Evolutionary conservation across 2,329 filamentous ascomycete genomes (phyloP).

Genomic region (Trichoderma endophyticum): DNA sequence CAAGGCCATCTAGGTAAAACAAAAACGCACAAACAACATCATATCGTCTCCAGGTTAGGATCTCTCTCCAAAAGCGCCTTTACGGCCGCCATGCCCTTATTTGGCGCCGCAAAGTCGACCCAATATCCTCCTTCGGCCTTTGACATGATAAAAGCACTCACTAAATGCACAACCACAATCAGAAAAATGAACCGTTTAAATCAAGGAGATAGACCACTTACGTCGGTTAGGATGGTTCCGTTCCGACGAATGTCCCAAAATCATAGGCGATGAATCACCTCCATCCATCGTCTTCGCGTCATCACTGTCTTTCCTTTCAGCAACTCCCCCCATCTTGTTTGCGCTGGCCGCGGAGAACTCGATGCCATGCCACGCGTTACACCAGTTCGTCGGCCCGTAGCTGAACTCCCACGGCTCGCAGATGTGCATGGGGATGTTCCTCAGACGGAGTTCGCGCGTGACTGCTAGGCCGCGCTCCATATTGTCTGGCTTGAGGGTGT

Average conservation of each 20-base stretch:
- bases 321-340: neutral
- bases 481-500: slow-evolving; percentile 25
- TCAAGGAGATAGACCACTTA: slow-evolving; percentile 6
- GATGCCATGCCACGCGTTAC: slow-evolving; percentile 21
- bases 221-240: slow-evolving; percentile 14
- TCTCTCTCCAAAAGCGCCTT: slow-evolving; percentile 19
- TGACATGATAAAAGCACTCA: slow-evolving; percentile 18
- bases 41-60: slow-evolving; percentile 20
- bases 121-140: slow-evolving; percentile 24
- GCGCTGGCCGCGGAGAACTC: slow-evolving; percentile 19
- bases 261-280: neutral
- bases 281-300: neutral
- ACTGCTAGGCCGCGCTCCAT: slow-evolving; percentile 20
- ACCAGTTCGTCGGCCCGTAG: slow-evolving; percentile 22
- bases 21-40: neutral
- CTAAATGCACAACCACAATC: neutral
- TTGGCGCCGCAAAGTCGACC: slow-evolving; percentile 19
- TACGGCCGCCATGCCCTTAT: slow-evolving; percentile 19
- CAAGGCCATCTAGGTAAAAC: neutral
- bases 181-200: neutral
- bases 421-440: slow-evolving; percentile 13
- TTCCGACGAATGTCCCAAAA: slow-evolving; percentile 20
- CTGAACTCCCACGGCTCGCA: slow-evolving; percentile 23
- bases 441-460: slow-evolving; percentile 1
- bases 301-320: neutral